Conservation (phyloP, 441 rosid species). For the Jatropha multifida region DNA sequence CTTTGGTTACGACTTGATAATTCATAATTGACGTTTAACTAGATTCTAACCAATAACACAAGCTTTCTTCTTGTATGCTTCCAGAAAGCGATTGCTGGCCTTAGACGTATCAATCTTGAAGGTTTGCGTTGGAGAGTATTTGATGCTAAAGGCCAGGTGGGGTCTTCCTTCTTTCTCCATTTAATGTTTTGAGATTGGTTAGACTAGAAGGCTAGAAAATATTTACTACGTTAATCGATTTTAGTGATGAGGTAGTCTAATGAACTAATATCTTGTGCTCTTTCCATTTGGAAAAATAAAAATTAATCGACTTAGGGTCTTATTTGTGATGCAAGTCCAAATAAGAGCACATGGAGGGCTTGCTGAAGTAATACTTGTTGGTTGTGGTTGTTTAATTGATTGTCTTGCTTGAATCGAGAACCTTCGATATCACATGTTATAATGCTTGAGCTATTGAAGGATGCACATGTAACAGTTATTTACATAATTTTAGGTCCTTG, state of each 20-base stretch:
- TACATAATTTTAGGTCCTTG: slow-evolving; percentile 62
- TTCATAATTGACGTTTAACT: background rate
- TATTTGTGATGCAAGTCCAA: background rate
- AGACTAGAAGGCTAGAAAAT: slow-evolving; percentile 3
- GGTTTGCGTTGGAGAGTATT: slow-evolving; percentile 96
- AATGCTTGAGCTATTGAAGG: background rate
- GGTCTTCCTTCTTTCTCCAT: background rate
- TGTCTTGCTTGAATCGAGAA: background rate
- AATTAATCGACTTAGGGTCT: background rate
- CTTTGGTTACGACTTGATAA: slow-evolving; percentile 15
- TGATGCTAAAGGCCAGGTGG: slow-evolving; percentile 98
- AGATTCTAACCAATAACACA: background rate
- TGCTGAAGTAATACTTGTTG: background rate
- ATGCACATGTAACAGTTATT: background rate
- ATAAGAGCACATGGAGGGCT: background rate
- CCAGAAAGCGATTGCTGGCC: slow-evolving; percentile 97
- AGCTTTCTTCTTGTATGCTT: slow-evolving; percentile 13
- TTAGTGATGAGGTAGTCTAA: background rate
- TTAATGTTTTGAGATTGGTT: background rate
- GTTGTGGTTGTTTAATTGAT: background rate
- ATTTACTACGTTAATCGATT: background rate
- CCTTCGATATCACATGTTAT: background rate
- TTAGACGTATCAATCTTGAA: slow-evolving; percentile 86
- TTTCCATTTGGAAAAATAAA: slow-evolving; percentile 1
- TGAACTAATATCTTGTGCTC: background rate